These are phyloP conservation scores for Scortechinia acanthostroma DNA, from an alignment of 2,329 filamentous ascomycete species.

Conservation along the genomic window DNA sequence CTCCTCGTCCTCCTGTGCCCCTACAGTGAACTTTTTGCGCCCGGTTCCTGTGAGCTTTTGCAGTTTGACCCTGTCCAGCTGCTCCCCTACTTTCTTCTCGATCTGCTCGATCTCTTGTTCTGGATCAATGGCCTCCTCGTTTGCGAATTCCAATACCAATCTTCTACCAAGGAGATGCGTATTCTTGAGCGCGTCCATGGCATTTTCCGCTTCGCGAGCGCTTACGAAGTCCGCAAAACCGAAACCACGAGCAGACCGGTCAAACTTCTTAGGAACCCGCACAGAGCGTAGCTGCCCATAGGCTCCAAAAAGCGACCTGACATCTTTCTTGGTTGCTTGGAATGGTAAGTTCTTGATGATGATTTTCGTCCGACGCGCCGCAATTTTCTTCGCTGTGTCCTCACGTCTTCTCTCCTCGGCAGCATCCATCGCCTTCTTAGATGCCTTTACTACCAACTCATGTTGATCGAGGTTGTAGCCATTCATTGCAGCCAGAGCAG, in stretches of 20 bases:
- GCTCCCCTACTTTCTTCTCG: conserved; percentile 87
- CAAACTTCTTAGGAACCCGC: conserved; percentile 90
- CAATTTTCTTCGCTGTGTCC: conserved; percentile 74
- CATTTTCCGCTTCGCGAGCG: conserved; percentile 79
- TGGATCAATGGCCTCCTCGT: conserved; percentile 79
- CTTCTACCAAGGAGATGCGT: conserved; percentile 88
- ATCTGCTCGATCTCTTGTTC: conserved; percentile 96
- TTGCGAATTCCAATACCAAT: conserved; percentile 85
- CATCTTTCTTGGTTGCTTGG: conserved; percentile 86
- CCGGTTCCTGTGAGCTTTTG: conserved; percentile 79
- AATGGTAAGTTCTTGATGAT: conserved; percentile 98
- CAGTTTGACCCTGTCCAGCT: conserved; percentile 83
- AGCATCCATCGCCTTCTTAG: conserved; percentile 79
- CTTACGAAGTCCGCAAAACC: conserved; percentile 95
- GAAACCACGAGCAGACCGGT: conserved; percentile 81
- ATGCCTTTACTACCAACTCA: conserved; percentile 75
- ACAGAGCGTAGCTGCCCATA: conserved; percentile 91
- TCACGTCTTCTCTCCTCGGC: conserved; percentile 79
- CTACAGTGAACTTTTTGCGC: conserved; percentile 83
- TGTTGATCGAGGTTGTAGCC: conserved; percentile 82
- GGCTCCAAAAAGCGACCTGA: conserved; percentile 75
- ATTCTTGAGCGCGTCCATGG: conserved; percentile 81
- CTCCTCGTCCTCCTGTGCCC: conserved; percentile 46
- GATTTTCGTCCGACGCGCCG: conserved; percentile 77
- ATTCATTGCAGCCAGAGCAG: conserved; percentile 79